Evolutionary conservation across 345 rosid genomes (phyloP).

Genomic region (Populus davidiana): DNA sequence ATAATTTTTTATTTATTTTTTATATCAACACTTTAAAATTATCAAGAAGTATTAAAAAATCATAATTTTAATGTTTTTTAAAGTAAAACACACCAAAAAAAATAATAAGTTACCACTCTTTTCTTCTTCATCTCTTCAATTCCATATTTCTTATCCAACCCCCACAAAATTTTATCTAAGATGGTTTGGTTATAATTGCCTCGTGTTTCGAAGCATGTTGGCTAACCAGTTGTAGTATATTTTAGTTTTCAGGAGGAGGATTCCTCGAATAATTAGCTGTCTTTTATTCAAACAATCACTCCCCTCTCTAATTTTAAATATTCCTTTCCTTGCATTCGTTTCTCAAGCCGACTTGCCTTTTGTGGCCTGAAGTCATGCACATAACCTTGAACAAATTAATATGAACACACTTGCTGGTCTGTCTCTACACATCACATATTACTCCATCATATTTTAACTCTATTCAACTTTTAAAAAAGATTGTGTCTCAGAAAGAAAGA

Average conservation of each 20-base stretch:
- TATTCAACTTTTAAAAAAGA: background rate
- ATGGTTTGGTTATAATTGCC: constrained; percentile 25
- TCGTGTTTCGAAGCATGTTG: constrained; percentile 22
- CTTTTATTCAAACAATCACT: background rate
- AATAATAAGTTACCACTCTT: background rate
- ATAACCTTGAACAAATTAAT: background rate
- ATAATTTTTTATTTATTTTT: too few relatives aligned
- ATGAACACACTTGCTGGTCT: background rate
- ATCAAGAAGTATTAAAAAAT: too few relatives aligned
- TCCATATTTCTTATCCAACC: constrained; percentile 10
- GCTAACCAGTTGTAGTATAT: background rate
- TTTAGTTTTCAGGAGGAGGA: background rate
- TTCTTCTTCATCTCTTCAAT: background rate
- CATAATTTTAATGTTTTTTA: background rate
- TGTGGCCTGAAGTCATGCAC: constrained; percentile 6
- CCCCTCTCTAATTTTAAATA: background rate
- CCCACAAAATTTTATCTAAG: constrained; percentile 6
- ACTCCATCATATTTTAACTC: background rate
- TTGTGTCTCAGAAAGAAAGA: background rate
- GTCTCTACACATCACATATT: background rate
- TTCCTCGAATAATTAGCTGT: background rate
- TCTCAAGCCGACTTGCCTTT: background rate
- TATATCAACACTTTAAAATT: too few relatives aligned
- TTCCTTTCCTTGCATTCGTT: background rate
- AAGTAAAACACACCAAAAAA: background rate